These are phyloP conservation scores for Cyclocybe cylindracea DNA, from an alignment of 768 basidiomycete species.

Conservation along the genomic window DNA sequence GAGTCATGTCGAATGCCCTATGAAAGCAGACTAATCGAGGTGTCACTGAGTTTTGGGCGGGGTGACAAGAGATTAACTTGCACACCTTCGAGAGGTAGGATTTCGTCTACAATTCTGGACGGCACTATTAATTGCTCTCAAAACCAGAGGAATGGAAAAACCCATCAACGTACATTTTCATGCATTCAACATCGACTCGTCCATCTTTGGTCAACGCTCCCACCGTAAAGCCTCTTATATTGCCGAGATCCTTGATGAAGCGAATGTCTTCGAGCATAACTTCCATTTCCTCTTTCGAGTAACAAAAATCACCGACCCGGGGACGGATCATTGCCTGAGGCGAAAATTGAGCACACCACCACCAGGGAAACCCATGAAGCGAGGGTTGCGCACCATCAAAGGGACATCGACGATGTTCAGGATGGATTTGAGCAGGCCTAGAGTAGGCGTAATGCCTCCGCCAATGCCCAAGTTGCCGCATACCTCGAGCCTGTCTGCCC, in stretches of 20 bases:
- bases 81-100: constrained; percentile 64
- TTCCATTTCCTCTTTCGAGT: constrained; percentile 61
- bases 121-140: background rate
- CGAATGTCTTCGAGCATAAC: constrained; percentile 78
- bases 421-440: constrained; percentile 70
- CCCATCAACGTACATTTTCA: constrained; percentile 48
- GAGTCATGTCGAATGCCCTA: constrained; percentile 76
- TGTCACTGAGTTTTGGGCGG: background rate
- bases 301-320: constrained; percentile 77
- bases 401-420: constrained; percentile 49
- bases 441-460: constrained; percentile 80
- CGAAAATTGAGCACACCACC: background rate
- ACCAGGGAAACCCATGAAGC: background rate
- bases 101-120: constrained; percentile 55
- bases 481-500: constrained; percentile 77
- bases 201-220: constrained; percentile 61
- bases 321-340: constrained; percentile 79
- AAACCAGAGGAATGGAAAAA: background rate
- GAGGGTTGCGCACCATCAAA: constrained; percentile 58
- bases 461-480: constrained; percentile 71
- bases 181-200: constrained; percentile 56
- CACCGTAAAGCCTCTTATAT: constrained; percentile 66
- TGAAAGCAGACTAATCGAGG: constrained; percentile 67
- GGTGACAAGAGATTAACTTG: background rate
- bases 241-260: constrained; percentile 52